Evolutionary conservation across 768 basidiomycete genomes (phyloP).

Genomic region (Hygrophoropsis aurantiaca): DNA sequence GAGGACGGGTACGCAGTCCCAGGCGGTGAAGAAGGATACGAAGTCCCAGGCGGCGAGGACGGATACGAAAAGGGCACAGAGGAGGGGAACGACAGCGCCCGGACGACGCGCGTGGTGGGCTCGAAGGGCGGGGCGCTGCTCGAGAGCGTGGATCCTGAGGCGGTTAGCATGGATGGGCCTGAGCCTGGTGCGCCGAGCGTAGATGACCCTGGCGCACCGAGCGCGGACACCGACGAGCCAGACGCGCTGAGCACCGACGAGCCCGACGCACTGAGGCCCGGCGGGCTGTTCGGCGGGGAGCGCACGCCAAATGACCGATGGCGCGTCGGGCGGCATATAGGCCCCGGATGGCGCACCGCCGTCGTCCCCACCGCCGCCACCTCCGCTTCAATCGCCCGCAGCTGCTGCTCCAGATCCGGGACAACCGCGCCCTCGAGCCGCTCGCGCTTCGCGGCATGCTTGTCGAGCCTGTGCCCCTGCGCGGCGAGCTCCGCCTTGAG

Average conservation of each 20-base stretch:
- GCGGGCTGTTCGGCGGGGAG: slow-evolving; percentile 13
- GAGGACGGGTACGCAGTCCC: too few species aligned
- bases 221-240: slow-evolving; percentile 15
- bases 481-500: slow-evolving; percentile 58
- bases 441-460: slow-evolving; percentile 61
- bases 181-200: slow-evolving; percentile 26
- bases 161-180: slow-evolving; percentile 13
- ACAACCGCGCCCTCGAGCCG: slow-evolving; percentile 59
- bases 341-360: too few species aligned
- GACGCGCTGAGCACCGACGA: slow-evolving; percentile 5
- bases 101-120: slow-evolving; percentile 33
- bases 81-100: too few species aligned
- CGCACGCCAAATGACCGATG: slow-evolving; percentile 8
- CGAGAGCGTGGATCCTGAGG: slow-evolving; percentile 41
- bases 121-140: slow-evolving; percentile 57
- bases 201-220: slow-evolving; percentile 15
- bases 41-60: slow-evolving; percentile 8
- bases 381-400: slow-evolving; percentile 59
- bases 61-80: slow-evolving; percentile 23
- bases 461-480: slow-evolving; percentile 65
- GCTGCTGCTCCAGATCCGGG: slow-evolving; percentile 66
- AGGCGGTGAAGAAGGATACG: too few species aligned
- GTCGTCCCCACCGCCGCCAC: slow-evolving; percentile 48
- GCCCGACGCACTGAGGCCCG: slow-evolving; percentile 16
- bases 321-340: too few species aligned